Evolutionary conservation across 768 basidiomycete genomes (phyloP), one percentile per base, ranked within the genome.

Genomic region (Hericium coralloides): DNA sequence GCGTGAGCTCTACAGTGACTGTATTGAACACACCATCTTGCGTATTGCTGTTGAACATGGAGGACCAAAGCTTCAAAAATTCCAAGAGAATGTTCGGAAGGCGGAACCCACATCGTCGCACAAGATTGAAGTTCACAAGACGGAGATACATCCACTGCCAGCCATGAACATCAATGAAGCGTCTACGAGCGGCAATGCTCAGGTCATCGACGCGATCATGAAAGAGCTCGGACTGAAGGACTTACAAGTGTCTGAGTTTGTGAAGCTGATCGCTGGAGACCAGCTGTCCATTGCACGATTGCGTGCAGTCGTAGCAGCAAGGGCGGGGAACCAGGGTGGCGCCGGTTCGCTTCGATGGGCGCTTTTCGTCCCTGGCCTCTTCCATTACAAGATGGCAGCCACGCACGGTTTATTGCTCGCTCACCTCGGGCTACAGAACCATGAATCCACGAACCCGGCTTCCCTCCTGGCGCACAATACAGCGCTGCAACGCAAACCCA

Each of bases 111-210:
- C 41, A 0, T 66, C 68, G 2, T 10, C 55, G 0, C 55, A 68
- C 0, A 63, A 64, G 43, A 73, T 74, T 26, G 57, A 64, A 1
- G 15, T 68, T 0, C 69, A 73, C 58, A 59, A 67, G 41, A 72
- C 73, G 0, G 38, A 58, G 0, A 45, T 72, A 4, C 61, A 67
- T 52, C 72, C 75, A 0, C 53, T 73, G 0, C 68, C 70, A 0
- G 59, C 72, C 0, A 69, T 66, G 70, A 59, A 72, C 6, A 75
- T 76, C 50, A 70, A 76, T 53, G 69, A 76, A 52, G 66, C 68
- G 0, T 64, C 69, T 2, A 73, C 68, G n/a, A 49, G 54, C 1
- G 73, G 73, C 7, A 73, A 74, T 59, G 68, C 66, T 0, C 66
- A 74, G 9, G 69, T 74, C 14, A 55, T 64, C 18, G 60, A 69